Base-by-base conservation (phyloP, 2,329 filamentous ascomycete species). In the Parastagonospora avenae region DNA sequence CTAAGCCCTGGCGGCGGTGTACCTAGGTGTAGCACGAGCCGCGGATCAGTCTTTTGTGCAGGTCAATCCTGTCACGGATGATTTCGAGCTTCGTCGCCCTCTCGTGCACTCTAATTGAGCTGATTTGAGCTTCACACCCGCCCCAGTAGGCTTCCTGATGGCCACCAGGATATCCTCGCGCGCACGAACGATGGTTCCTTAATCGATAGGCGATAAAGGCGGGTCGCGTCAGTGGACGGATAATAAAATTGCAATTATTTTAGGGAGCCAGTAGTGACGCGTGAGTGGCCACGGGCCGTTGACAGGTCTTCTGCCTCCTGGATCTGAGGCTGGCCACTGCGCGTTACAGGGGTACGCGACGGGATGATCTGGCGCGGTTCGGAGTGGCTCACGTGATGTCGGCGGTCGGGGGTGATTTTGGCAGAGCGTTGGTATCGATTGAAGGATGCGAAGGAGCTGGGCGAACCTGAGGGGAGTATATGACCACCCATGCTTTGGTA, bases 201-300 rank as follows among this genome's bases (percentile, higher is more conserved):
- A 61, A 63, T 60, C 47, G 57, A 50, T 52, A 56, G 50, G 60
- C 63, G 59, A 64, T 64, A 62, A 52, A 46, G 39, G 35, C 39
- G 55, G 42, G 59, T 64, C 66, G 64, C 67, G 64, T 62, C 57
- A 61, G 37, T 47, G 45, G 46, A 36, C 63, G 62, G 57, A 54
- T 45, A 50, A 43, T 52, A 52, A 66, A 70, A 69, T 63, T 66
- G 54, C 30, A 55, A 60, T 53, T 63, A 66, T 61, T 61, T 61
- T 61, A 55, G 61, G 49, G 46, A 49, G 57, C 71, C 65, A 73
- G 58, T 71, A 73, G 58, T 72, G 70, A 72, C 60, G 64, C 67
- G 46, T 31, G 19, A 8, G 5, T 16, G 33, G 43, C 53, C 51
- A 62, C 62, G 65, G 63, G 43, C 58, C 56, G 52, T 50, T 49